A percentile compares a stretch with the other conserved stretches of the same genome.
phyloP scores from a whole-genome alignment of 2,329 filamentous ascomycete species.

The Penicillium rolfsii region DNA sequence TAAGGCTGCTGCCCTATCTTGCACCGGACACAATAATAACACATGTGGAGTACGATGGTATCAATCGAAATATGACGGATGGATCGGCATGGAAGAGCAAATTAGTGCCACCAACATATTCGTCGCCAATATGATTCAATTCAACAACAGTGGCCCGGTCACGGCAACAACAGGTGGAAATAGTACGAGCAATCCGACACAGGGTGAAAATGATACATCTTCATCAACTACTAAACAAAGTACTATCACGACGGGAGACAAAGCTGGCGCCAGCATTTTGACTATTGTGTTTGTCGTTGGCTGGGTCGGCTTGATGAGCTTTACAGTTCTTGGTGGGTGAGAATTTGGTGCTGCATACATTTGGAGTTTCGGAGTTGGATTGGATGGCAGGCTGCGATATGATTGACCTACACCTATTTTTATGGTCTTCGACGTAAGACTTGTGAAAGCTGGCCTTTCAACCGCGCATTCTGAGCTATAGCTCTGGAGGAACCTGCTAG shows the following conservation, averaged over 20 bases:
- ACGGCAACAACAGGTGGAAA: slow-evolving; percentile 60
- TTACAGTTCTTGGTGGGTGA: slow-evolving; percentile 37
- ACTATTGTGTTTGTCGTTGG: slow-evolving; percentile 37
- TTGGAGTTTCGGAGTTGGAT: background rate
- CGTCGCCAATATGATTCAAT: slow-evolving; percentile 59
- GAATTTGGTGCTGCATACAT: background rate
- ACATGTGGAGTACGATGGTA: slow-evolving; percentile 70
- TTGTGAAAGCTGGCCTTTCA: background rate
- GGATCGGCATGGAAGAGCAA: slow-evolving; percentile 67
- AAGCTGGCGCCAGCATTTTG: slow-evolving; percentile 44
- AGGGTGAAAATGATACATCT: slow-evolving; percentile 32
- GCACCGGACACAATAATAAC: slow-evolving; percentile 50
- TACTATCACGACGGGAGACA: slow-evolving; percentile 37
- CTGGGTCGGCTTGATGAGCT: slow-evolving; percentile 38
- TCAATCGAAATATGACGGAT: slow-evolving; percentile 56
- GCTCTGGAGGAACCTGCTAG: background rate
- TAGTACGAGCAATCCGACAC: slow-evolving; percentile 45
- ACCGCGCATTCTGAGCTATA: background rate
- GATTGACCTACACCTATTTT: background rate
- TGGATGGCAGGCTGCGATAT: background rate
- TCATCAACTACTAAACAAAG: background rate
- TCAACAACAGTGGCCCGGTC: slow-evolving; percentile 49
- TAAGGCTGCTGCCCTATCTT: slow-evolving; percentile 63
- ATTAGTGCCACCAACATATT: slow-evolving; percentile 69
- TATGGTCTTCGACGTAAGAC: background rate